Conservation (phyloP, 306 rosid genomes). For the Cucurbita ficifolia region DNA sequence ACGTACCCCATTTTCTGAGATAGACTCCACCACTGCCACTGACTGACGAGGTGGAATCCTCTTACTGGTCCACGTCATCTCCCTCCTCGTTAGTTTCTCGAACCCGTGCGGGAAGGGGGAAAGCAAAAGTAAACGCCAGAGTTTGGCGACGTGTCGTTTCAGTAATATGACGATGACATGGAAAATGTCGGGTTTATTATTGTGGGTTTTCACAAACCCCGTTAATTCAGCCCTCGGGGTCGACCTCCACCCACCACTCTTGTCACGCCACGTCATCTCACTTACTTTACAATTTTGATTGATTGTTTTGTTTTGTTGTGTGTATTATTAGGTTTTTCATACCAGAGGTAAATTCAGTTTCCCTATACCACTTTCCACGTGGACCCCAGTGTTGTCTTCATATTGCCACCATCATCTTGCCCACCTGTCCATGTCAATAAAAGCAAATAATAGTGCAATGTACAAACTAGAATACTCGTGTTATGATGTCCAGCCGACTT, state of each 20-base stretch:
- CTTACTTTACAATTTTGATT: not conserved
- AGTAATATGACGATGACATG: not conserved
- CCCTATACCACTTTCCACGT: not conserved
- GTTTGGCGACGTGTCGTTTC: slow-evolving; percentile 1
- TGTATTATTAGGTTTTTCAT: not conserved
- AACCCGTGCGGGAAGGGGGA: not conserved
- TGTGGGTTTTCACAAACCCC: not conserved
- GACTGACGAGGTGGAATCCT: not conserved
- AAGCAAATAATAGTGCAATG: not conserved
- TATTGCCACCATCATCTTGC: not conserved
- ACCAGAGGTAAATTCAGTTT: not conserved
- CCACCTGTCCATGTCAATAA: not conserved
- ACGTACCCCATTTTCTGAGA: not conserved
- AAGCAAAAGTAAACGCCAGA: not conserved
- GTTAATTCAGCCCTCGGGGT: not conserved
- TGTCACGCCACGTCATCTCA: not conserved
- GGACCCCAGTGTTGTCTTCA: not conserved
- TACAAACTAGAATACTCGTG: too few species aligned
- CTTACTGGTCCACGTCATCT: not conserved
- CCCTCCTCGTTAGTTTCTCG: not conserved
- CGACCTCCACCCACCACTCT: not conserved
- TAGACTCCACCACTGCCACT: not conserved
- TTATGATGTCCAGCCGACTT: too few species aligned
- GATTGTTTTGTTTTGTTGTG: not conserved
- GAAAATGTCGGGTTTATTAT: not conserved